These are phyloP conservation scores for Aspergillus tamarii DNA, from an alignment of 2,329 filamentous ascomycete genomes.

Conservation along the genomic window DNA sequence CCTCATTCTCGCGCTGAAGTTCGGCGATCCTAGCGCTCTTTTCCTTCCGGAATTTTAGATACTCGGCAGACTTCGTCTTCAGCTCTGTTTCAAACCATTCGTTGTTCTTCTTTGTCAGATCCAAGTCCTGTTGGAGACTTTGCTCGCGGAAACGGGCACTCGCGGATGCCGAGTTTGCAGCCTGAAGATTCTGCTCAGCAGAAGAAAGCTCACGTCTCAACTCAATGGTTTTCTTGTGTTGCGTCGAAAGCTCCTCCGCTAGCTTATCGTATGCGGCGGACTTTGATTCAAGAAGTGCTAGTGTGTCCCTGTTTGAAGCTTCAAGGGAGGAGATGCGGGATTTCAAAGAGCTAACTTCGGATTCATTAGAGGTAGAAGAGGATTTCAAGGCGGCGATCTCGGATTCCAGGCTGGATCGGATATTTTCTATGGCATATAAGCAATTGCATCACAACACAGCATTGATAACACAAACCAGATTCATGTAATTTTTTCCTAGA, in stretches of 20 bases:
- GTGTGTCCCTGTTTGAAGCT: conserved; percentile 86
- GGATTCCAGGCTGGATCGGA: conserved; percentile 73
- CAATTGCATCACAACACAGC: conserved; percentile 8
- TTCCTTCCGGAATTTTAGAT: conserved; percentile 89
- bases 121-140: conserved; percentile 84
- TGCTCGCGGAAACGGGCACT: conserved; percentile 90
- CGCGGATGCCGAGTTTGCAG: conserved; percentile 76
- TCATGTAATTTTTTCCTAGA: conserved; percentile 78
- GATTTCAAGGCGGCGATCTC: conserved; percentile 80
- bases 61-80: conserved; percentile 84
- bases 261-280: conserved; percentile 83
- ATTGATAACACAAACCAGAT: conserved; percentile 63
- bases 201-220: conserved; percentile 79
- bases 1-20: conserved; percentile 85
- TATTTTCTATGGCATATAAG: conserved; percentile 64
- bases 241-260: conserved; percentile 80
- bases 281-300: conserved; percentile 88
- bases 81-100: conserved; percentile 93
- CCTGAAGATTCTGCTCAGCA: conserved; percentile 82
- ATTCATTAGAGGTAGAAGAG: conserved; percentile 66
- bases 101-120: conserved; percentile 83
- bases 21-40: conserved; percentile 88
- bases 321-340: conserved; percentile 85
- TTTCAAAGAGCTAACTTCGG: conserved; percentile 74
- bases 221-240: conserved; percentile 85